Evolutionary conservation across 164 flowering plant species (phyloP), one percentile per base, ranked within the genome.

Genomic region (Berberis vulgaris): DNA sequence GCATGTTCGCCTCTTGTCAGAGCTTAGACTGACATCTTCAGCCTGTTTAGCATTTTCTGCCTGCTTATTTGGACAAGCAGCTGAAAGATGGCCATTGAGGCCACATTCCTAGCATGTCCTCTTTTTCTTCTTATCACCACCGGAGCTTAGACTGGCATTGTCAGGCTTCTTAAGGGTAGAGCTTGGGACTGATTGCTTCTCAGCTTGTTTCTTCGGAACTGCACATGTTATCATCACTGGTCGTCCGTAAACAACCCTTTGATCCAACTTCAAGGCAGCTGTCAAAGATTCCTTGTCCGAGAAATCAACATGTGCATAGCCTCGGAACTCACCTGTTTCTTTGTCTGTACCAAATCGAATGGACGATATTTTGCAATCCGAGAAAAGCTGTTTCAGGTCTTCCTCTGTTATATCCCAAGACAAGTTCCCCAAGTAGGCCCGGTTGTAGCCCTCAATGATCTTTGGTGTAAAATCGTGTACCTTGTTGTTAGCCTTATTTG

Each of bases 291-390:
- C 55, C 58, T 69, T 74, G 61, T 94, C 93, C n/a, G 81, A 67
- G 64, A 94, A 94, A 77, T 94, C 97, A 39, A 94, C 88, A 69
- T 91, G 99, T 41, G 90, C 97, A 71, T 86, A 94, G 43, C 99
- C 97, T 47, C 78, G 75, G 72, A 94, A 91, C 59, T 87, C 92
- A 5, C 81, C 91, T 1, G 90, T 86, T 49, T 77, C 87, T 74
- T 94, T 94, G 82, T 91, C 87, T 70, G 59, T 75, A 4, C 99
- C 96, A 55, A 86, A 86, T 7, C 97, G 91, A 62, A 94, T 76
- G 8, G 90, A 75, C 39, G 86, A 75, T 67, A 94, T 78, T 7
- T 70, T 78, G 78, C 88, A 94, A 60, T 75, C 88, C 8, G 82
- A 70, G 77, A 94, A 87, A 67, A 87, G 65, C 26, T 77, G 84